Evolutionary conservation across 768 basidiomycete genomes (phyloP).

Genomic region (Mycena latifolia): DNA sequence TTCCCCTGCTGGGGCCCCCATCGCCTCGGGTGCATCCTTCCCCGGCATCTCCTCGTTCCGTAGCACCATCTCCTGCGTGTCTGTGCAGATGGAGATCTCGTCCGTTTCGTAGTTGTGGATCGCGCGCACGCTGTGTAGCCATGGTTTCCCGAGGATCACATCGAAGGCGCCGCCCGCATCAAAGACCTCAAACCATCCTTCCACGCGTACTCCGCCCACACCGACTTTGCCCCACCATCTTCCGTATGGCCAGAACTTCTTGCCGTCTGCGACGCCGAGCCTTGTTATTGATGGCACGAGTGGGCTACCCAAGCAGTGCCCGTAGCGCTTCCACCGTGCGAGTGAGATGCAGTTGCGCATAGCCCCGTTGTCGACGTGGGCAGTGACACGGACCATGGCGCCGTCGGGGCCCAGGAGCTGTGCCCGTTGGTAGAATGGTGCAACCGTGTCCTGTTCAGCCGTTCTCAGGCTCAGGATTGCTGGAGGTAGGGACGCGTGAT

Average conservation of each 20-base stretch:
- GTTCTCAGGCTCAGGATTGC: conserved; percentile 4
- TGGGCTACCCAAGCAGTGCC: conserved; percentile 6
- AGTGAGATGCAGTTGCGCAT: conserved; percentile 23
- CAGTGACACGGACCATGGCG: too few species aligned
- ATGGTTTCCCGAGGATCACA: conserved; percentile 25
- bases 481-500: too few species aligned
- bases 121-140: too few species aligned
- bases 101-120: conserved; percentile 22
- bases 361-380: neutral
- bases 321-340: conserved; percentile 15
- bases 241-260: conserved; percentile 8
- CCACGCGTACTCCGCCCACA: conserved; percentile 3
- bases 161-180: conserved; percentile 17
- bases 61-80: neutral
- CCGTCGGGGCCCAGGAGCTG: conserved; percentile 15
- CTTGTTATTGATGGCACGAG: conserved; percentile 3
- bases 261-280: conserved; percentile 13
- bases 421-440: conserved; percentile 21
- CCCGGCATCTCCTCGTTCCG: conserved; percentile 18
- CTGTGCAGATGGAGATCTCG: conserved; percentile 11
- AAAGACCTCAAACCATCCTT: conserved; percentile 23
- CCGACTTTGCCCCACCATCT: conserved; percentile 23
- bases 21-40: neutral
- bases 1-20: neutral
- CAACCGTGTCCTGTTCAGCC: neutral